Evolutionary conservation across 768 basidiomycete species (phyloP), one percentile per base, ranked within the genome.

Genomic region (Termitomyces sp.): DNA sequence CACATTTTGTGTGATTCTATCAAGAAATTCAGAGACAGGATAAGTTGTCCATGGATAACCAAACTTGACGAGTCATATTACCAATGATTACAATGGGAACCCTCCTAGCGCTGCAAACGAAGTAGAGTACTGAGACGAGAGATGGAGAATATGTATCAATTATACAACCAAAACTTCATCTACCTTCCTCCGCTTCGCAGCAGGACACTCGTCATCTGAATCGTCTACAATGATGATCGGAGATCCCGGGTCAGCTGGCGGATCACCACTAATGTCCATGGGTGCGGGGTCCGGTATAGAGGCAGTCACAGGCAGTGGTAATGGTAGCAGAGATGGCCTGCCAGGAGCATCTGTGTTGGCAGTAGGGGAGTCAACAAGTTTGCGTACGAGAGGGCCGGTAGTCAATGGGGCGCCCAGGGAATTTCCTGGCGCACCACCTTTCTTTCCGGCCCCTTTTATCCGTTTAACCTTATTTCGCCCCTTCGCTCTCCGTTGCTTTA

Each of bases 401-500:
- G 82, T 82, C 63, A 82, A 83, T 51, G 78, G 78, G 4, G 67
- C 58, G 49, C 68, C 51, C 41, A 55, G 58, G 16, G 67, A 52
- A 41, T 57, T 58, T 36, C 60, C 60, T 30, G 58, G 39, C 39
- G 47, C 59, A 24, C 52, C 62, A 33, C 55, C 63, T 59, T 69
- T 72, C 63, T 71, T 74, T 24, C 70, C 66, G 16, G 68, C 59
- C 27, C 73, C 68, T 24, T 61, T 61, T 53, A 69, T 62, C 58
- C 68, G 67, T 58, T 64, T 60, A 27, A 62, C 77, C 68, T 79
- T 68, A 31, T 71, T 62, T 58, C 70, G 66, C 61, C 59, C 70
- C 65, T 79, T 79, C 53, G 81, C 79, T 63, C 79, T 69, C 62
- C 77, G 82, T 70, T 93, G 90, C 73, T 95, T 95, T 68, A 94